Evolutionary conservation across 2,329 filamentous ascomycete genomes (phyloP), one percentile per base, ranked within the genome.

Genomic region (Paraconiothyrium sp.): DNA sequence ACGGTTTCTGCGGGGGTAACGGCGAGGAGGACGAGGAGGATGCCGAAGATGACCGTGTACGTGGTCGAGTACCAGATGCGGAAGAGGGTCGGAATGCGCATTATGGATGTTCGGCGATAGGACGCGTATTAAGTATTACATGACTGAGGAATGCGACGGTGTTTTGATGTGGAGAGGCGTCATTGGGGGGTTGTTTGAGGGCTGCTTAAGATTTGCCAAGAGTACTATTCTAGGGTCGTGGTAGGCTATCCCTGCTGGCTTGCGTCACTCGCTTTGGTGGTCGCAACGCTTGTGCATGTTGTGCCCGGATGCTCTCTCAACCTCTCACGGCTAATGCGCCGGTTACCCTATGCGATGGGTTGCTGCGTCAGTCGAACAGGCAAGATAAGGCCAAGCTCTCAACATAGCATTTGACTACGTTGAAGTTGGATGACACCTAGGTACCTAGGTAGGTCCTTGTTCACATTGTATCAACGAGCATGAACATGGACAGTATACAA

Each of bases 1-100:
- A 97, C 90, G 60, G 82, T 78, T 41, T 97, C 93, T 74, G 85
- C 89, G 1, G 94, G 94, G 0, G 92, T 92, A 67, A 96, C 85
- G 72, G 94, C 85, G 46, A 97, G 85, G 59, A 97, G 86, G 59
- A 86, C 85, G 69, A 92, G 78, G 39, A 94, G 87, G 70, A 96
- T 75, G 71, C 94, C 78, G 77, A 90, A 90, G 73, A 97, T 85
- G 71, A 93, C 78, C 62, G 89, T 87, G 79, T 97, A 98, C 67
- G 90, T 85, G 51, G 88, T 88, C 74, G 86, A 89, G 83, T 97
- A 97, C 81, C 94, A 88, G 78, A 97, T 88, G 76, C 89, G 89
- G 78, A 92, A 93, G 73, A 94, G 70, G 49, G 57, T 57, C 64
- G 89, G 83, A 67, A 84, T 82, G 68, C 79, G 81, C 69, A 83